A percentile compares a stretch with the other conserved stretches of the same genome.
Conservation (phyloP, 371 early-diverging fungal species). For the Nematocida sp. region DNA sequence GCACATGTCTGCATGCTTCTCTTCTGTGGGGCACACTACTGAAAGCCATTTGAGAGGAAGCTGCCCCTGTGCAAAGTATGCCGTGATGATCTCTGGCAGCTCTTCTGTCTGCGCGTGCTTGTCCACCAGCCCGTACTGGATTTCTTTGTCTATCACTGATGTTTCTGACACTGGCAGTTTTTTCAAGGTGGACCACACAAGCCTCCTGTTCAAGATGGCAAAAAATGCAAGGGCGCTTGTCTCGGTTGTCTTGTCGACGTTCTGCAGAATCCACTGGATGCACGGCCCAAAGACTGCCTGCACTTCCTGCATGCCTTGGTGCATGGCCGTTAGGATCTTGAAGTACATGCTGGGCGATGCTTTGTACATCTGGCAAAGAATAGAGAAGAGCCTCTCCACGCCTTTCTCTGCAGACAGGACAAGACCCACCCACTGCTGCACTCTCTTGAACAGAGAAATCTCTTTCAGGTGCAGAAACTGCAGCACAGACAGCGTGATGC, state of each 20-base stretch:
- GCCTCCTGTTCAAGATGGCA: constrained; percentile 7
- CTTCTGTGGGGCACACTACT: neutral
- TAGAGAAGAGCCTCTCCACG: neutral
- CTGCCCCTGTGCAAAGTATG: neutral
- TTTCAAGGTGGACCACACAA: constrained; percentile 11
- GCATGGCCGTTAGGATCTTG: constrained; percentile 27
- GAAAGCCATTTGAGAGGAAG: constrained; percentile 2
- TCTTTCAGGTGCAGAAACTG: constrained; percentile 59
- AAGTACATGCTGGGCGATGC: constrained; percentile 8
- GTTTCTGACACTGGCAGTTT: neutral
- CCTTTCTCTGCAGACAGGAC: neutral
- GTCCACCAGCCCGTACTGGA: constrained; percentile 10
- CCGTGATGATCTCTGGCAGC: constrained; percentile 4
- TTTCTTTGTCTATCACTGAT: constrained; percentile 8
- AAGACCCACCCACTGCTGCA: constrained; percentile 51
- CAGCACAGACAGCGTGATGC: constrained; percentile 33
- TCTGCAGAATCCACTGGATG: constrained; percentile 5
- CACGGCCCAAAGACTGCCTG: neutral
- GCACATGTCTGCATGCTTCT: neutral
- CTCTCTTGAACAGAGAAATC: constrained; percentile 55
- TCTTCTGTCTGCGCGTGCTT: neutral
- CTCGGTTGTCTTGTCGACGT: neutral
- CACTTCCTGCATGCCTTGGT: constrained; percentile 28
- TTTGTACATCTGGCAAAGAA: neutral
- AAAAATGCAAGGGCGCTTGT: constrained; percentile 2